phyloP scores from a whole-genome alignment of 2,329 filamentous ascomycete genomes.

The Pseudomassariella vexata region DNA sequence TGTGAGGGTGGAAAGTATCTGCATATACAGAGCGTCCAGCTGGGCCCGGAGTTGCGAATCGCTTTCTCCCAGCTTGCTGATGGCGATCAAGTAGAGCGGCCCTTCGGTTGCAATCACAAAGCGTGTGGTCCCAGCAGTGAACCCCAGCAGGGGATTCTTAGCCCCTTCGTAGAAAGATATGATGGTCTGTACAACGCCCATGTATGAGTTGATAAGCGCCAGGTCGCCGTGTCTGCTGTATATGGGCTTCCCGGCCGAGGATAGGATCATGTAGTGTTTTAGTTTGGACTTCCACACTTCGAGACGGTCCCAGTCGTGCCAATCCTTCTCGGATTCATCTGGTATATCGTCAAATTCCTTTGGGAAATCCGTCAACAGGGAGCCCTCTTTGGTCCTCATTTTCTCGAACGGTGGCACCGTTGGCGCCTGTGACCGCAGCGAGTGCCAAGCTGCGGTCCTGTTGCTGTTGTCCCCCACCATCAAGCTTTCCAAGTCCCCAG shows the following conservation, averaged over 20 bases:
- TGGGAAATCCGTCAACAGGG: constrained; percentile 62
- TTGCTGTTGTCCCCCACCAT: constrained; percentile 65
- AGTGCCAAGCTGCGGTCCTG: constrained; percentile 62
- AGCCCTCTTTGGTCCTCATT: constrained; percentile 30
- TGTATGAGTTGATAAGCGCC: constrained; percentile 83
- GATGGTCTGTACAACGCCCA: constrained; percentile 93
- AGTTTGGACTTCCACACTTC: constrained; percentile 82
- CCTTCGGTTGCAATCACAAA: constrained; percentile 85
- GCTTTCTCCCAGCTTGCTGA: constrained; percentile 88
- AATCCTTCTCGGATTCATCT: constrained; percentile 36
- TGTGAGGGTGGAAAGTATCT: constrained; percentile 92
- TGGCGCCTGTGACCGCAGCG: constrained; percentile 58
- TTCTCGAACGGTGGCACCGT: constrained; percentile 56
- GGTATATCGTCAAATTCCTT: constrained; percentile 74
- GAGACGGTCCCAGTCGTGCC: constrained; percentile 54
- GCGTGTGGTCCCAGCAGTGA: constrained; percentile 78
- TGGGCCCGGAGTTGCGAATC: constrained; percentile 82
- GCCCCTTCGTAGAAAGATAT: constrained; percentile 91
- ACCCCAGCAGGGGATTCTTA: constrained; percentile 71
- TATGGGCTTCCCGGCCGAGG: constrained; percentile 92
- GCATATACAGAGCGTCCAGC: constrained; percentile 93
- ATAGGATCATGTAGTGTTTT: constrained; percentile 96
- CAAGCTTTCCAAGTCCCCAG: constrained; percentile 74
- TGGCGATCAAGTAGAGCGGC: constrained; percentile 86
- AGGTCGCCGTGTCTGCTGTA: constrained; percentile 94